Evolutionary conservation across 2,329 filamentous ascomycete species (phyloP).

Genomic region (Clonostachys rosea): DNA sequence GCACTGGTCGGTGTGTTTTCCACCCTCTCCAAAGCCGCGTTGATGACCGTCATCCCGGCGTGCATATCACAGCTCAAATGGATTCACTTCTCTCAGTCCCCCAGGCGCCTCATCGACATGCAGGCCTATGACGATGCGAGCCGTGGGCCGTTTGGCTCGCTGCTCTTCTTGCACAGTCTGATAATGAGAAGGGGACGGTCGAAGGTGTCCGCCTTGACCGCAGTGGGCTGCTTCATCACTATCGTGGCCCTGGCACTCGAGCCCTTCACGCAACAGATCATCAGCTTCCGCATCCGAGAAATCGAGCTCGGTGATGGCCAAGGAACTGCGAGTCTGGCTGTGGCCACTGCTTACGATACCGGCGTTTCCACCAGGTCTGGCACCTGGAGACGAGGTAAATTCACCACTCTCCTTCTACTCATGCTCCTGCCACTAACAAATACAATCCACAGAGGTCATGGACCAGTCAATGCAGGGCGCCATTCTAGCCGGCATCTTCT

Average conservation of each 20-base stretch:
- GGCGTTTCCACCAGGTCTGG: neutral
- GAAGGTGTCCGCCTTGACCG: neutral
- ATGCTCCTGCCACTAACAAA: neutral
- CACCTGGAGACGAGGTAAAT: neutral
- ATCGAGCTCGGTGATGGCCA: neutral
- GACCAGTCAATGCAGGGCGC: neutral
- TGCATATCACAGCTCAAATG: neutral
- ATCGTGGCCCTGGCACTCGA: neutral
- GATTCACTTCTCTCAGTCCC: neutral
- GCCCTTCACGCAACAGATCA: neutral
- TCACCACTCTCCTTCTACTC: neutral
- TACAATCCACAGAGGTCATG: neutral
- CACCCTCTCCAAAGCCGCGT: neutral
- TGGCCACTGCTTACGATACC: neutral
- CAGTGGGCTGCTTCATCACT: neutral
- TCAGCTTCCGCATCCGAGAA: neutral
- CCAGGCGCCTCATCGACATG: neutral
- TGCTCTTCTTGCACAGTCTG: neutral
- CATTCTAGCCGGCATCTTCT: neutral
- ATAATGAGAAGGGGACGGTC: neutral
- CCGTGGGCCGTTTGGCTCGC: neutral
- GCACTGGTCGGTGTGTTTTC: neutral
- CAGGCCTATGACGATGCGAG: neutral
- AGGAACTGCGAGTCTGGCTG: neutral
- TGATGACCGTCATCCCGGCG: neutral